Percentiles rank a stretch among this genome's conserved stretches.
Conservation (phyloP, 345 rosid genomes). For the Salix dunnii region DNA sequence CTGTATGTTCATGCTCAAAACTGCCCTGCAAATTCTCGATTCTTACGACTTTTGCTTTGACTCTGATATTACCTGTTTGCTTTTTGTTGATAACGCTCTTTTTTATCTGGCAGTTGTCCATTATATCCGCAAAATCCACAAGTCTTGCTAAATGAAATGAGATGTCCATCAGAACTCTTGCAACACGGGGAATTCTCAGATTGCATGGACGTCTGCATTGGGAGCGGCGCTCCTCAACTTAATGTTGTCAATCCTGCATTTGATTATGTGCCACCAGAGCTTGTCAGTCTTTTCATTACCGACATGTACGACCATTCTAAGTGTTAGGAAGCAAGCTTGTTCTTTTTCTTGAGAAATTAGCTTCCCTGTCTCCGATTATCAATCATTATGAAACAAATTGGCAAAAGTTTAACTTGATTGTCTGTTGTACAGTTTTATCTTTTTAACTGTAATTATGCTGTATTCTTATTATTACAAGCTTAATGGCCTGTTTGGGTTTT, state of each 20-base stretch:
- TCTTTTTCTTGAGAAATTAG: neutral
- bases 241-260: conserved; percentile 86
- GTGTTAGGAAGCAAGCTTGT: neutral
- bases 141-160: conserved; percentile 72
- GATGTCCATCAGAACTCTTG: conserved; percentile 80
- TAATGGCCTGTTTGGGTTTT: neutral
- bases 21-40: neutral
- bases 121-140: conserved; percentile 88
- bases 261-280: conserved; percentile 89
- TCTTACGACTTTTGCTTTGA: neutral
- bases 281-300: conserved; percentile 83
- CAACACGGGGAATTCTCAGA: conserved; percentile 91
- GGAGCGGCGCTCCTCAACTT: conserved; percentile 61
- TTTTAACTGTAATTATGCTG: too few species aligned
- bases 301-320: conserved; percentile 56
- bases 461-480: too few species aligned
- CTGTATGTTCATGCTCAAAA: neutral
- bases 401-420: neutral
- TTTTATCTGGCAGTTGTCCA: conserved; percentile 59
- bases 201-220: conserved; percentile 66
- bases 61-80: neutral
- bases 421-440: neutral
- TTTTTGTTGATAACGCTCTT: neutral
- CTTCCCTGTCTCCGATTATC: neutral
- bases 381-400: neutral